These are phyloP conservation scores for Aureobasidium sp. DNA, from an alignment of 2,329 filamentous ascomycete genomes.

Conservation along the genomic window DNA sequence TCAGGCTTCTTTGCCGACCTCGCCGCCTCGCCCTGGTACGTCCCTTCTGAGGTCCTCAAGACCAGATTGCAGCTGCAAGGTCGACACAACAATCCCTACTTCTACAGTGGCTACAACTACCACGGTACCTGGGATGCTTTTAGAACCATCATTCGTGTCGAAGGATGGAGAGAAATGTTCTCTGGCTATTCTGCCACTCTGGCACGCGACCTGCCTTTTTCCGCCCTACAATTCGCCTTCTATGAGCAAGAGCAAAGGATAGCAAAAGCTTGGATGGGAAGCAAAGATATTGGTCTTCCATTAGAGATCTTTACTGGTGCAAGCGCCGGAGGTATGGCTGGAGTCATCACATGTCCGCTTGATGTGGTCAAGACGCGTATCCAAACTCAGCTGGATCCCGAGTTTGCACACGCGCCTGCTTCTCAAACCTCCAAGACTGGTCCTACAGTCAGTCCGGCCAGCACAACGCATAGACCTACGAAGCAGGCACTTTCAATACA, in stretches of 20 bases:
- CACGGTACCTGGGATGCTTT: constrained; percentile 75
- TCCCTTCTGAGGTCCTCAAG: constrained; percentile 95
- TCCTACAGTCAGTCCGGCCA: constrained; percentile 1
- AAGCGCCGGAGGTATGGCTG: constrained; percentile 82
- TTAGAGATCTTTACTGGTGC: constrained; percentile 86
- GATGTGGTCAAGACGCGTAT: constrained; percentile 96
- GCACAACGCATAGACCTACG: constrained; percentile 15
- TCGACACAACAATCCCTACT: constrained; percentile 88
- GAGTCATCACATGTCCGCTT: constrained; percentile 87
- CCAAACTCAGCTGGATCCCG: constrained; percentile 75
- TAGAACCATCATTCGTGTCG: constrained; percentile 71
- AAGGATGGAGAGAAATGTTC: constrained; percentile 81
- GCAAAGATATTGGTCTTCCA: constrained; percentile 73
- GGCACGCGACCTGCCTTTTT: constrained; percentile 90
- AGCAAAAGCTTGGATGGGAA: constrained; percentile 70
- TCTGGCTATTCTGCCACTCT: constrained; percentile 96
- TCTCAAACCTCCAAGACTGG: constrained; percentile 12
- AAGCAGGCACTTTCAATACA: background rate
- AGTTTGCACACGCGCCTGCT: constrained; percentile 23
- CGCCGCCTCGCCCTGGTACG: constrained; percentile 85
- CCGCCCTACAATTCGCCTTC: constrained; percentile 93
- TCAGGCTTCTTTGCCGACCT: constrained; percentile 86
- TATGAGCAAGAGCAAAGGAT: constrained; percentile 88
- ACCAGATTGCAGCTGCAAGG: constrained; percentile 94
- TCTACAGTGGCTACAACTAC: constrained; percentile 94